phyloP scores from a whole-genome alignment of 768 basidiomycete genomes.

The Mycena belliarum region DNA sequence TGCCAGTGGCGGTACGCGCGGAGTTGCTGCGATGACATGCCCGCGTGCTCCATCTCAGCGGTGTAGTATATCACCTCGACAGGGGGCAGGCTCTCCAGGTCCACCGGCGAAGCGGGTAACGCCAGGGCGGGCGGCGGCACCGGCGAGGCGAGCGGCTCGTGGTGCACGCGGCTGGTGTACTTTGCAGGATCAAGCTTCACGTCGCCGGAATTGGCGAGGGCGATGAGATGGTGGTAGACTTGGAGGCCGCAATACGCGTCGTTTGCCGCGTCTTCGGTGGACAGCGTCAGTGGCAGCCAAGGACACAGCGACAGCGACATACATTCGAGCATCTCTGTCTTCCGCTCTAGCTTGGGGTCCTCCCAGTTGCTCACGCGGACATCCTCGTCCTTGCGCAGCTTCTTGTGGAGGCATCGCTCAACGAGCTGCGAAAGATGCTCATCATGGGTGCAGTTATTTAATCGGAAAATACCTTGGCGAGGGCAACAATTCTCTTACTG shows the following conservation, averaged over 20 bases:
- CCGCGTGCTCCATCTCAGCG: slow-evolving; percentile 14
- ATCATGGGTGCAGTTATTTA: no score
- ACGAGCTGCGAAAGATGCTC: slow-evolving; percentile 29
- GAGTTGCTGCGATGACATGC: slow-evolving; percentile 26
- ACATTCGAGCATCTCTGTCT: slow-evolving; percentile 31
- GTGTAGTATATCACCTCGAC: slow-evolving; percentile 1
- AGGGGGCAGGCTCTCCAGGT: slow-evolving; percentile 4
- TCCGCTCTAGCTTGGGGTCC: slow-evolving; percentile 21
- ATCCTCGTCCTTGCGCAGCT: slow-evolving; percentile 30
- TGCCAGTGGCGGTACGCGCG: slow-evolving; percentile 37
- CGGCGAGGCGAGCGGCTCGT: slow-evolving; percentile 7
- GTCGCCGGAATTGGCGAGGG: slow-evolving; percentile 25
- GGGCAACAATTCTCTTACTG: slow-evolving; percentile 29
- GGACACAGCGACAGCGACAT: not conserved
- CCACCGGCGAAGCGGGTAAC: not conserved
- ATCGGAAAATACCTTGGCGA: slow-evolving; percentile 34
- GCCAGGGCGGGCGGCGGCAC: not conserved
- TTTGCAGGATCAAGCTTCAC: slow-evolving; percentile 17
- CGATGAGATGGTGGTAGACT: slow-evolving; percentile 31
- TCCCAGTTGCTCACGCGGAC: slow-evolving; percentile 39
- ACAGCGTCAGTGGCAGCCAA: not conserved
- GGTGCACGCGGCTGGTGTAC: not conserved
- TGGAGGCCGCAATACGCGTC: slow-evolving; percentile 37
- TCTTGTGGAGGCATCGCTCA: slow-evolving; percentile 32
- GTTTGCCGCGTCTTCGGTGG: slow-evolving; percentile 39